Percentiles rank a stretch among this genome's conserved stretches.
Evolutionary conservation across 192 early-diverging fungal genomes (phyloP).

Genomic region (Coemansia sp.): DNA sequence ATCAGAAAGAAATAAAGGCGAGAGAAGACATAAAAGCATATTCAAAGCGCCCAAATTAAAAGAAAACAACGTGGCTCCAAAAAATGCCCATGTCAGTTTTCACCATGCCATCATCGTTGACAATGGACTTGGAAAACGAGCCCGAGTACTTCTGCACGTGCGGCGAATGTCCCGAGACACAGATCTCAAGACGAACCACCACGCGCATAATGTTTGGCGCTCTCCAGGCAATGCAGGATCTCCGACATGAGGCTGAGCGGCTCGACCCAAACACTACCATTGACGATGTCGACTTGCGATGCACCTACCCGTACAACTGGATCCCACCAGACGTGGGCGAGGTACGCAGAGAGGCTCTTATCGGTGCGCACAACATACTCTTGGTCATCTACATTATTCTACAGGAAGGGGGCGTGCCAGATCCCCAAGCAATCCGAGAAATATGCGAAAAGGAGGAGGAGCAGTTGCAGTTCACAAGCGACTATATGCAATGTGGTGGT

Average conservation of each 20-base stretch:
- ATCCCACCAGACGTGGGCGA: slow-evolving; percentile 28
- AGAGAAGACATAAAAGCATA: not conserved
- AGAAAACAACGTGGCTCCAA: not conserved
- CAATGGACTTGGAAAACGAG: not conserved
- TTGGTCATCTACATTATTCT: slow-evolving; percentile 41
- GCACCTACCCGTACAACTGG: slow-evolving; percentile 48
- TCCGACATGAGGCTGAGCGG: slow-evolving; percentile 20
- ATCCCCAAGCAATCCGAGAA: slow-evolving; percentile 18
- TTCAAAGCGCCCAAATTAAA: not conserved
- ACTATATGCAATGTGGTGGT: slow-evolving; percentile 42
- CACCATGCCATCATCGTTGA: not conserved
- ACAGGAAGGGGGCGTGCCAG: slow-evolving; percentile 35
- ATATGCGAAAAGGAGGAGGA: slow-evolving; percentile 28
- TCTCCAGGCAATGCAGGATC: slow-evolving; percentile 44
- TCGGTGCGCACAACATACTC: slow-evolving; percentile 45
- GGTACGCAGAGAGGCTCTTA: slow-evolving; percentile 28
- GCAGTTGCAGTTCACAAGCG: slow-evolving; percentile 13
- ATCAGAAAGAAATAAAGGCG: not conserved
- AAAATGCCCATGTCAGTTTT: slow-evolving; percentile 21
- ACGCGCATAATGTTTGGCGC: slow-evolving; percentile 40
- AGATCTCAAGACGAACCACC: slow-evolving; percentile 27
- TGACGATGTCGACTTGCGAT: slow-evolving; percentile 19
- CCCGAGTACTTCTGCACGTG: slow-evolving; percentile 26
- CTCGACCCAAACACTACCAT: slow-evolving; percentile 16
- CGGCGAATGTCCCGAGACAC: slow-evolving; percentile 25